These are phyloP conservation scores for Aspergillus sp. DNA, from an alignment of 2,329 filamentous ascomycete genomes.

Conservation along the genomic window DNA sequence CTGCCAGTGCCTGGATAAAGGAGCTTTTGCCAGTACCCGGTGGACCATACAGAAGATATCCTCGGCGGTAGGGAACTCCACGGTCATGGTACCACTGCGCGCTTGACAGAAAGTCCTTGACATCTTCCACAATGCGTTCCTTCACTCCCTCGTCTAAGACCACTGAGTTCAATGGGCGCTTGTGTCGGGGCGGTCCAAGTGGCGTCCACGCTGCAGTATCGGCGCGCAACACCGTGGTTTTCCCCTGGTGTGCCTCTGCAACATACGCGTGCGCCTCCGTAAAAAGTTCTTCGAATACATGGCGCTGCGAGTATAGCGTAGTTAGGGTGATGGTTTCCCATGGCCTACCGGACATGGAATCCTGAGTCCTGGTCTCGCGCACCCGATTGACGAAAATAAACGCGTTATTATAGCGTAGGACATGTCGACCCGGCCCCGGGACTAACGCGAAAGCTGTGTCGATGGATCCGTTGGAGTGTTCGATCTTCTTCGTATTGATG, in stretches of 20 bases:
- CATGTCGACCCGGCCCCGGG: conserved; percentile 84
- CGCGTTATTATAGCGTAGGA: conserved; percentile 81
- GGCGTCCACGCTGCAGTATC: conserved; percentile 80
- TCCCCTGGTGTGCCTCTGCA: conserved; percentile 78
- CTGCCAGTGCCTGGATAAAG: conserved; percentile 92
- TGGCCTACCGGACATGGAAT: conserved; percentile 78
- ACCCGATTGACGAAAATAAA: conserved; percentile 86
- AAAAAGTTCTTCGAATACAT: conserved; percentile 89
- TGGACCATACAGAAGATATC: conserved; percentile 85
- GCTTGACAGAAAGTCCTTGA: conserved; percentile 75
- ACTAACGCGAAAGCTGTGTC: conserved; percentile 84
- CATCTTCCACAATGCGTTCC: conserved; percentile 75
- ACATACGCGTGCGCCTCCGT: conserved; percentile 81
- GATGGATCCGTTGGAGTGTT: conserved; percentile 65
- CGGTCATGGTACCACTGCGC: conserved; percentile 89
- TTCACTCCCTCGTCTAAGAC: conserved; percentile 81
- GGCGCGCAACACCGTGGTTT: conserved; percentile 87
- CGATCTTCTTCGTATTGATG: conserved; percentile 63
- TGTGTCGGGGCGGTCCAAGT: conserved; percentile 80
- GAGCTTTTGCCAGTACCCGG: conserved; percentile 92
- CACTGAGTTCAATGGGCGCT: conserved; percentile 84
- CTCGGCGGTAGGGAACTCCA: conserved; percentile 89
- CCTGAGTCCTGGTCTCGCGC: conserved; percentile 77
- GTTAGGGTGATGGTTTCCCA: conserved; percentile 94
- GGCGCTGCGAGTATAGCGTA: conserved; percentile 82